Evolutionary conservation across 306 rosid genomes (phyloP).

Genomic region (Pyrus betulifolia): DNA sequence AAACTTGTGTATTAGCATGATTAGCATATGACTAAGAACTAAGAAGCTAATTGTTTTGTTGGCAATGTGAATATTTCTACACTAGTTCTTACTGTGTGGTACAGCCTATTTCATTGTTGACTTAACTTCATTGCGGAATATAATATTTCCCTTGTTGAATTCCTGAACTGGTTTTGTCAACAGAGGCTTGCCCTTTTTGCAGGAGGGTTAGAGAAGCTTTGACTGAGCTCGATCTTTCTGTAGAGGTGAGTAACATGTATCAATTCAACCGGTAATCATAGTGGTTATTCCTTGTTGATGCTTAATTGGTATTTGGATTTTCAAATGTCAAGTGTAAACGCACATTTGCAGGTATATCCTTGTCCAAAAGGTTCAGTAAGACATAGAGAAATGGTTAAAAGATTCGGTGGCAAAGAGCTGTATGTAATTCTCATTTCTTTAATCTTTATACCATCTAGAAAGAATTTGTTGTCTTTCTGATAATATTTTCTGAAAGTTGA

Average conservation of each 20-base stretch:
- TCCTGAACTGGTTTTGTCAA: conserved; percentile 33
- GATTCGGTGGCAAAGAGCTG: conserved; percentile 81
- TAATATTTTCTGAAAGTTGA: not conserved
- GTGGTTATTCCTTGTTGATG: not conserved
- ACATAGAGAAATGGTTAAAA: conserved; percentile 72
- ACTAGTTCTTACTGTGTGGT: not conserved
- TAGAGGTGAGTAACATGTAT: conserved; percentile 49
- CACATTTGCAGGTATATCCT: conserved; percentile 68
- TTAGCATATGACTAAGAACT: not conserved
- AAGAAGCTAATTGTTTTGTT: not conserved
- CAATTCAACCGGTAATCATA: not conserved
- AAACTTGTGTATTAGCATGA: conserved; percentile 3
- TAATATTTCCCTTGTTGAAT: conserved; percentile 9
- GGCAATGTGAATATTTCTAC: not conserved
- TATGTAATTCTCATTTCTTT: conserved; percentile 38
- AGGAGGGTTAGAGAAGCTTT: conserved; percentile 92
- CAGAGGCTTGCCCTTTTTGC: conserved; percentile 99
- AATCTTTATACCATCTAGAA: not conserved
- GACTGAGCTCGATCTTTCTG: conserved; percentile 87
- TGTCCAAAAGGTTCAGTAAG: conserved; percentile 90
- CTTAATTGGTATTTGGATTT: not conserved
- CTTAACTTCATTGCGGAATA: not conserved
- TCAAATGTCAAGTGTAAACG: conserved; percentile 10
- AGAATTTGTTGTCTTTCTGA: not conserved
- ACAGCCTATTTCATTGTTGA: conserved; percentile 2